phyloP scores from a whole-genome alignment of 2,329 filamentous ascomycete genomes.

The Cadophora malorum region DNA sequence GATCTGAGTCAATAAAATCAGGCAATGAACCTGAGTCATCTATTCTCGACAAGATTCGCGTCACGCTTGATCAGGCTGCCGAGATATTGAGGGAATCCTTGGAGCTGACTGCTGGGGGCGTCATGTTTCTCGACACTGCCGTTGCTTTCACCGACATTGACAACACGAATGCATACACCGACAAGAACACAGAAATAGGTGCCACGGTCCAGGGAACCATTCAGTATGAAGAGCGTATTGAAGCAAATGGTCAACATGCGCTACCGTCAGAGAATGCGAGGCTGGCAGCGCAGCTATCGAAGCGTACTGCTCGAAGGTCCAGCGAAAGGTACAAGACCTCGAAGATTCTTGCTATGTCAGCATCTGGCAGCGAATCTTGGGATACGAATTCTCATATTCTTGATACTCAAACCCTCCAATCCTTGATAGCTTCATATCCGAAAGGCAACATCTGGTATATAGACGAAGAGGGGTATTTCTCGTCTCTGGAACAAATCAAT shows the following conservation, averaged over 20 bases:
- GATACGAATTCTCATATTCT: conserved; percentile 33
- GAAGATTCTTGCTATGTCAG: conserved; percentile 40
- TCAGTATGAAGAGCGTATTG: conserved; percentile 20
- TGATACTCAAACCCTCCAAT: conserved; percentile 39
- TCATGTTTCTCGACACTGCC: conserved; percentile 42
- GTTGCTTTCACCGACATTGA: conserved; percentile 33
- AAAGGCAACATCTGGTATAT: conserved; percentile 44
- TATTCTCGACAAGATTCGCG: conserved; percentile 40
- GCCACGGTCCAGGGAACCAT: conserved; percentile 25
- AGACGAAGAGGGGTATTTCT: conserved; percentile 43
- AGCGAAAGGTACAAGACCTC: conserved; percentile 35
- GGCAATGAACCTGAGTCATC: conserved; percentile 22
- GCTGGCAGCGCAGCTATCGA: conserved; percentile 25
- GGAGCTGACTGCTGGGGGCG: conserved; percentile 41
- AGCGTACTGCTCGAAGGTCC: conserved; percentile 30
- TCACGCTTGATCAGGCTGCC: conserved; percentile 41
- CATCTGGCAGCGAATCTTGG: conserved; percentile 34
- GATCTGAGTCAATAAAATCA: background rate
- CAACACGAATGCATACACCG: conserved; percentile 24
- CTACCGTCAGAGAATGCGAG: background rate
- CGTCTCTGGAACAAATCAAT: conserved; percentile 40
- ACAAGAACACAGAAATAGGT: conserved; percentile 29
- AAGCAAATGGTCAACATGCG: conserved; percentile 9
- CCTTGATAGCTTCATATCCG: conserved; percentile 40
- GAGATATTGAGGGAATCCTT: conserved; percentile 41